Evolutionary conservation across 805 yeast genomes (phyloP), one percentile per base, ranked within the genome.

Genomic region (Yarrowia keelungensis): DNA sequence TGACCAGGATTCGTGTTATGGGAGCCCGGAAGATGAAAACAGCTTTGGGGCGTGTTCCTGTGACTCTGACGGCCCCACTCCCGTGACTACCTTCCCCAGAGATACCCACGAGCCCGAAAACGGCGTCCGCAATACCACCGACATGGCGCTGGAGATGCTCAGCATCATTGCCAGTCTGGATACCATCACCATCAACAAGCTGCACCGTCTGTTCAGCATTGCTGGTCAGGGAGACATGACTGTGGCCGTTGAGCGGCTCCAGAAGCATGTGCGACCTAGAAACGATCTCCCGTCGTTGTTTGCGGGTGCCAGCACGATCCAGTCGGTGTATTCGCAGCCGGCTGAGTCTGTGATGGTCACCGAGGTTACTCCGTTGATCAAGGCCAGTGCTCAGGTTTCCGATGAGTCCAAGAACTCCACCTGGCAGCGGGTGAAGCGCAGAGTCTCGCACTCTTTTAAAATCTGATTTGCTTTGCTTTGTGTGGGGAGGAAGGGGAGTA

Each of bases 371-470:
- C 62, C 49, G 5, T 15, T 56, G 39, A 9, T 56, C 8, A 1
- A 2, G 39, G 3, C 39, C 39, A 9, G 8, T 7, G 41, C 16
- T 3, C 2, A 14, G 0, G 16, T 9, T 22, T 9, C 43, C 12
- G 42, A 16, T 2, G 49, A 26, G 5, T 42, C 51, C 35, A 59
- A 59, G 35, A 2, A 45, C 11, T 43, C 65, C 19, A 45, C 65
- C 2, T 59, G 65, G 65, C 42, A 59, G 19, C 65, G 65, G 19
- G 65, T 59, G 36, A 43, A 45, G 22, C 50, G 65, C 0, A 35
- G 65, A 0, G 65, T 59, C 5, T 59, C 65, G 12, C 45, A 45
- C 43, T 45, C 65, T 59, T 59, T 45, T 59, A 59, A 59, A 59
- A 35, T 59, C 65, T 59, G 19, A 32, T 43, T 59, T 59, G 65